Conservation (phyloP, 305 asterid species). For the Euphrasia arctica region DNA sequence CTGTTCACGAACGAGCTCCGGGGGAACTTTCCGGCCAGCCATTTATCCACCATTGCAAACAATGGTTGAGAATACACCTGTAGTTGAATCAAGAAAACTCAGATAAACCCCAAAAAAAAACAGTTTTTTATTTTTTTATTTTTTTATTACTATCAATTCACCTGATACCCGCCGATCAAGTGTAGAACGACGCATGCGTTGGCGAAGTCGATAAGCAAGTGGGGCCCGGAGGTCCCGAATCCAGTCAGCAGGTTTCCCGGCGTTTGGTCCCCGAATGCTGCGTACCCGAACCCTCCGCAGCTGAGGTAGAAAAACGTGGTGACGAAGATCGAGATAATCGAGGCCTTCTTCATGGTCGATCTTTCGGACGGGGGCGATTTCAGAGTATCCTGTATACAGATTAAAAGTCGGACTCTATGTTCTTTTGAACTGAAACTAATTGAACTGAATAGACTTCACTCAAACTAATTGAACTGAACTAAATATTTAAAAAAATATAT, state of each 20-base stretch:
- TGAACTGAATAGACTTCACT: too few relatives aligned
- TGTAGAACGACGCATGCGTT: conserved; percentile 66
- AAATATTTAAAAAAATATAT: too few relatives aligned
- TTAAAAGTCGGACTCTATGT: too few relatives aligned
- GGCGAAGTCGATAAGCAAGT: conserved; percentile 66
- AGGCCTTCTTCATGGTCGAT: conserved; percentile 63
- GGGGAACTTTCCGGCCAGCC: conserved; percentile 43
- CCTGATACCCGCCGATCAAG: conserved; percentile 81
- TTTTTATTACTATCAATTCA: conserved; percentile 13
- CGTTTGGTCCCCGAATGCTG: conserved; percentile 69
- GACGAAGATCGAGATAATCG: conserved; percentile 41
- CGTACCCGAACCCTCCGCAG: conserved; percentile 73
- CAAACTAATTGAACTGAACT: too few relatives aligned
- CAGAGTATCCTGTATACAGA: conserved; percentile 55
- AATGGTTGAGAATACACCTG: conserved; percentile 69
- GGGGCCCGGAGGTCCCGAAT: conserved; percentile 56
- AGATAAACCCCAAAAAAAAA: too few relatives aligned
- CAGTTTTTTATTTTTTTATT: too few relatives aligned
- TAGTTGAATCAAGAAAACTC: neutral
- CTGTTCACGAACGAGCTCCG: conserved; percentile 30
- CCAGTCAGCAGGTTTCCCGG: conserved; percentile 76
- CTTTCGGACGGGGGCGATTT: conserved; percentile 72
- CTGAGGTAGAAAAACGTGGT: conserved; percentile 67
- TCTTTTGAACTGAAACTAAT: too few relatives aligned
- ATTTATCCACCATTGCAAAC: conserved; percentile 51